Conservation (phyloP, 2,329 filamentous ascomycete species). For the Talaromyces sp. region DNA sequence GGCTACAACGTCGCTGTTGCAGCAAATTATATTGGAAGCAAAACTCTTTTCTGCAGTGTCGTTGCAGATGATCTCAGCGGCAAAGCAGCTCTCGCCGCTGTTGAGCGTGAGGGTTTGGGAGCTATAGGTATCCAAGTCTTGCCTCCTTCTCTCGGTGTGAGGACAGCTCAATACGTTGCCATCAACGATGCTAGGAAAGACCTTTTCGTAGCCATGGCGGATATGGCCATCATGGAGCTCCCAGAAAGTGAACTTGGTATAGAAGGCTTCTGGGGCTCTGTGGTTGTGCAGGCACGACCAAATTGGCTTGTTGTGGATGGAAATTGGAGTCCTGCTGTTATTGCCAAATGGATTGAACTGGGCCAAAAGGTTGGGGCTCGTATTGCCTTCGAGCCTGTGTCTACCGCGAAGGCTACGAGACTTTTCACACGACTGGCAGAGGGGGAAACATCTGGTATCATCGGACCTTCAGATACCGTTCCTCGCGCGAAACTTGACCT, state of each 20-base stretch:
- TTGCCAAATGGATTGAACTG: conserved; percentile 65
- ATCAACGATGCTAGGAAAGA: conserved; percentile 81
- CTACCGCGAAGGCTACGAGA: conserved; percentile 69
- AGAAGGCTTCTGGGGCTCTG: conserved; percentile 58
- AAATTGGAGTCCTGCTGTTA: conserved; percentile 70
- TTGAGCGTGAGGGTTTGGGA: conserved; percentile 59
- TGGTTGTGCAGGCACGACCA: conserved; percentile 57
- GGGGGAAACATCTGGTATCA: conserved; percentile 24
- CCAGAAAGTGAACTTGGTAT: conserved; percentile 42
- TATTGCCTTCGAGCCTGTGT: conserved; percentile 86
- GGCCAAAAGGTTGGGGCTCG: conserved; percentile 56
- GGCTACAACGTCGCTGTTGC: conserved; percentile 89
- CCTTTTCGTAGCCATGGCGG: conserved; percentile 88
- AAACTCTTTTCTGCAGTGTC: conserved; percentile 72
- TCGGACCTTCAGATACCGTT: conserved; percentile 47
- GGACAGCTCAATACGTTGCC: conserved; percentile 88
- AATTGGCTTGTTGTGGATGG: conserved; percentile 80
- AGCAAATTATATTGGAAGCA: conserved; percentile 65
- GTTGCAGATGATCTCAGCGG: conserved; percentile 79
- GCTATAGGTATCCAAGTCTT: conserved; percentile 64
- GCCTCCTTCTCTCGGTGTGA: conserved; percentile 50
- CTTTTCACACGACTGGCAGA: conserved; percentile 52
- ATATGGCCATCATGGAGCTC: conserved; percentile 77
- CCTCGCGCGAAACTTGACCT: conserved; percentile 66
- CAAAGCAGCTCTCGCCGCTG: conserved; percentile 64